Evolutionary conservation across 2,329 filamentous ascomycete genomes (phyloP).

Genomic region (Xylariales sp.): DNA sequence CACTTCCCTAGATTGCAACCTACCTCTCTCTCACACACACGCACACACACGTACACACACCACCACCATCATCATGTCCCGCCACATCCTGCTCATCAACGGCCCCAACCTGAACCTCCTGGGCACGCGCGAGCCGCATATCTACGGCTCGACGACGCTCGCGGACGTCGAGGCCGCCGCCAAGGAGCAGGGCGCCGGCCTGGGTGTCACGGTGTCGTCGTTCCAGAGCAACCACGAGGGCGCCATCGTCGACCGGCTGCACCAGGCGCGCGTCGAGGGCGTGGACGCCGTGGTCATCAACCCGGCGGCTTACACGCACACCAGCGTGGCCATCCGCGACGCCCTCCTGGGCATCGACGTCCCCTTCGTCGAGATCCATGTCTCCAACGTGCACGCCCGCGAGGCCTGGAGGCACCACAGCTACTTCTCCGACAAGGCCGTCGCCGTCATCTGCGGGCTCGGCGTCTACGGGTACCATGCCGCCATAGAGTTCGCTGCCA

Average conservation of each 20-base stretch:
- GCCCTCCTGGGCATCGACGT: conserved; percentile 64
- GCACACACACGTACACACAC: not conserved
- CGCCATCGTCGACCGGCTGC: conserved; percentile 68
- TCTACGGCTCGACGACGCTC: conserved; percentile 70
- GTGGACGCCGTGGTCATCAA: conserved; percentile 71
- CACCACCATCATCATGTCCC: conserved; percentile 9
- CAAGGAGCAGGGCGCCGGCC: conserved; percentile 40
- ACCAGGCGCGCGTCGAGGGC: conserved; percentile 52
- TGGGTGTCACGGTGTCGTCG: conserved; percentile 45
- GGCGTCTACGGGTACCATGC: conserved; percentile 58
- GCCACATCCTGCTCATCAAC: conserved; percentile 66
- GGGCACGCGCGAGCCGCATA: conserved; percentile 66
- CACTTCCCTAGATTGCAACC: too few relatives aligned
- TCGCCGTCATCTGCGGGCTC: conserved; percentile 67
- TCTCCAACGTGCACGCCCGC: conserved; percentile 69
- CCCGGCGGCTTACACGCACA: conserved; percentile 71
- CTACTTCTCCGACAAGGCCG: conserved; percentile 72
- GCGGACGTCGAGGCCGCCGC: conserved; percentile 51
- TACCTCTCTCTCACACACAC: not conserved
- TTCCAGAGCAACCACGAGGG: conserved; percentile 81
- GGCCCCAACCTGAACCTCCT: conserved; percentile 82
- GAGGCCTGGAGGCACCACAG: conserved; percentile 67
- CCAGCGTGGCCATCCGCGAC: conserved; percentile 71
- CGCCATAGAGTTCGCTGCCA: conserved; percentile 50
- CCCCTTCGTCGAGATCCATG: conserved; percentile 75